phyloP scores from a whole-genome alignment of 176 grass and related monocot genomes.

The Oropetium thomaeum region DNA sequence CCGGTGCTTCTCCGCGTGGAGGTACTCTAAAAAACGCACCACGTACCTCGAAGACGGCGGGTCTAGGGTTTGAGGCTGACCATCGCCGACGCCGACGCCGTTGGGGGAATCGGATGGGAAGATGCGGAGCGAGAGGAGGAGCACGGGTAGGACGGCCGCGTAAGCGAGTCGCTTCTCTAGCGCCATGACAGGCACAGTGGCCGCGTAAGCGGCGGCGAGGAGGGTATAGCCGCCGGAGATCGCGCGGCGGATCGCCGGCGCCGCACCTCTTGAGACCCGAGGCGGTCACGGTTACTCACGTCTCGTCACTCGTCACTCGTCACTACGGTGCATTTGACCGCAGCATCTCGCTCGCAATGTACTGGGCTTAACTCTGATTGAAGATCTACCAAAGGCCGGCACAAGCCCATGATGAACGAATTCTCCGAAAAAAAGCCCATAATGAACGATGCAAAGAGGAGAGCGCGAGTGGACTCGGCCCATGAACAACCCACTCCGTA shows the following conservation, averaged over 20 bases:
- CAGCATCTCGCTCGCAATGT: not conserved
- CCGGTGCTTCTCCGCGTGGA: conserved; percentile 49
- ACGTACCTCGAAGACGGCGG: conserved; percentile 48
- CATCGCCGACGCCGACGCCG: not conserved
- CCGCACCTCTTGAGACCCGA: too few relatives aligned
- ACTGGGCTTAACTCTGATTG: not conserved
- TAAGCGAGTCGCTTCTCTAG: conserved; percentile 28
- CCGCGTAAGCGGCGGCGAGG: not conserved
- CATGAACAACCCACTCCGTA: not conserved
- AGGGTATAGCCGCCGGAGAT: conserved; percentile 29
- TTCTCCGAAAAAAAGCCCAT: too few relatives aligned
- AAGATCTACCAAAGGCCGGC: not conserved
- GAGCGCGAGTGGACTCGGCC: not conserved
- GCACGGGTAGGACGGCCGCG: conserved; percentile 31
- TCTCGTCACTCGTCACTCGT: not conserved
- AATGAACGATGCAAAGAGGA: too few relatives aligned
- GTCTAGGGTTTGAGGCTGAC: not conserved
- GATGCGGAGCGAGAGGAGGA: conserved; percentile 45
- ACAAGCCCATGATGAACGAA: not conserved
- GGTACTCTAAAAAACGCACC: conserved; percentile 77
- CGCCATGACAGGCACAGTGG: not conserved
- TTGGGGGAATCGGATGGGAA: conserved; percentile 6
- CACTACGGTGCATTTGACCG: not conserved
- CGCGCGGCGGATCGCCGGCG: conserved; percentile 32
- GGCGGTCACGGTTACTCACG: conserved; percentile 14